Conservation (phyloP, 306 rosid genomes). For the Cucumis hystrix region DNA sequence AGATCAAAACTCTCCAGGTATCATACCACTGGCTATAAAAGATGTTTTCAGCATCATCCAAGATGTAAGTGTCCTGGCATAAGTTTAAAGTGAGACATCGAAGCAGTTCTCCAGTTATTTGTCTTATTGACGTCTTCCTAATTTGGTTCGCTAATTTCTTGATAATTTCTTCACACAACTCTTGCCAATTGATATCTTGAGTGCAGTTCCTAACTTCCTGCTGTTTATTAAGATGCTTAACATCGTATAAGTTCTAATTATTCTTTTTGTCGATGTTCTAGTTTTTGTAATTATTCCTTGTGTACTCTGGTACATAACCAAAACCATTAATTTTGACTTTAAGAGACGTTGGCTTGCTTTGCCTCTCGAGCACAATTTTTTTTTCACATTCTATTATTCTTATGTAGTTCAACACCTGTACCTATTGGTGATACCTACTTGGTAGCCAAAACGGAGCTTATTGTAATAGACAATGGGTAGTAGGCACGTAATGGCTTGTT, state of each 20-base stretch:
- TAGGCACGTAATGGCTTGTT: not conserved
- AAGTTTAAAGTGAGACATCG: not conserved
- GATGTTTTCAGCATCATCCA: constrained; percentile 96
- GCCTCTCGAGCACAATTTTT: not conserved
- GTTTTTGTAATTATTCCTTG: not conserved
- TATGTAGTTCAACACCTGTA: not conserved
- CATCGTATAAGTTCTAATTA: not conserved
- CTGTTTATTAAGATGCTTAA: not conserved
- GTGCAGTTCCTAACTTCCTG: not conserved
- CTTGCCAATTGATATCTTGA: not conserved
- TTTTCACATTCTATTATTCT: not conserved
- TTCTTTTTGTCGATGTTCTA: not conserved
- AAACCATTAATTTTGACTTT: not conserved
- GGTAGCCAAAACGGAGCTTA: not conserved
- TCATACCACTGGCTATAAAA: constrained; percentile 94
- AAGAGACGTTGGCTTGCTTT: not conserved
- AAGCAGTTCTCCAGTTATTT: not conserved
- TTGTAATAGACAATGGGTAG: not conserved
- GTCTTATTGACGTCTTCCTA: not conserved
- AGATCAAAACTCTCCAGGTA: constrained; percentile 83
- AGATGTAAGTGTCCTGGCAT: constrained; percentile 56
- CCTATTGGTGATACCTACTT: not conserved
- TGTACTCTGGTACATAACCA: not conserved
- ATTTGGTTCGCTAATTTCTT: not conserved
- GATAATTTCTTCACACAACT: not conserved